phyloP scores from a whole-genome alignment of 2,329 filamentous ascomycete genomes.

The Fusarium agapanthi region DNA sequence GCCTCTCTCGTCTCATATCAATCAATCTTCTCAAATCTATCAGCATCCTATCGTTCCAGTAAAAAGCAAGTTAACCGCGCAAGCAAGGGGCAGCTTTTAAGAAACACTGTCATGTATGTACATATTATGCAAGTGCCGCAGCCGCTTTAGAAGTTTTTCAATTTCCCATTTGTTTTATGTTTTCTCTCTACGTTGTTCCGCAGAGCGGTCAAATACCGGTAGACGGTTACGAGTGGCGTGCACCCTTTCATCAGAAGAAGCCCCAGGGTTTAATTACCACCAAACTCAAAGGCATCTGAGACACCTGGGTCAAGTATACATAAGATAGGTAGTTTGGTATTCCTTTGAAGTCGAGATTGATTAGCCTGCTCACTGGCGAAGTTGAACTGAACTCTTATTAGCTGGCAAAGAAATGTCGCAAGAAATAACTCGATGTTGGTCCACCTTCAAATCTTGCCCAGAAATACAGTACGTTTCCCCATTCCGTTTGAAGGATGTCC shows the following conservation, averaged over 20 bases:
- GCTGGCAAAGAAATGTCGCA: conserved; percentile 5
- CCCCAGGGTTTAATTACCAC: background rate
- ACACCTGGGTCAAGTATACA: background rate
- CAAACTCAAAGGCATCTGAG: background rate
- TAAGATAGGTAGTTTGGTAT: background rate
- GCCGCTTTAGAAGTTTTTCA: background rate
- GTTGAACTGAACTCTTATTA: background rate
- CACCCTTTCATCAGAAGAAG: background rate
- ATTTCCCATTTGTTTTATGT: background rate
- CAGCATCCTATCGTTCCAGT: background rate
- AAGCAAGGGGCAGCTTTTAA: background rate
- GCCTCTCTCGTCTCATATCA: background rate
- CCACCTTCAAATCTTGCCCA: conserved; percentile 12
- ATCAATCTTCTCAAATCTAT: background rate
- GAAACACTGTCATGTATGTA: background rate
- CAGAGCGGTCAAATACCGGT: conserved; percentile 13
- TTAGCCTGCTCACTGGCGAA: background rate
- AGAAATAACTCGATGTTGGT: conserved; percentile 1
- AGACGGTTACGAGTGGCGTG: conserved; percentile 8
- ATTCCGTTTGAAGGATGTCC: conserved; percentile 17
- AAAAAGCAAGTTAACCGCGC: background rate
- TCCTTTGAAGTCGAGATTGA: background rate
- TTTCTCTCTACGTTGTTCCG: background rate
- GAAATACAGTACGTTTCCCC: background rate
- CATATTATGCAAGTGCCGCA: conserved; percentile 4